Percentiles rank a stretch among this genome's conserved stretches.
These are phyloP conservation scores for Phytophthora macrochlamydospora DNA, from an alignment of 352 stramenopile genomes.

Conservation along the genomic window DNA sequence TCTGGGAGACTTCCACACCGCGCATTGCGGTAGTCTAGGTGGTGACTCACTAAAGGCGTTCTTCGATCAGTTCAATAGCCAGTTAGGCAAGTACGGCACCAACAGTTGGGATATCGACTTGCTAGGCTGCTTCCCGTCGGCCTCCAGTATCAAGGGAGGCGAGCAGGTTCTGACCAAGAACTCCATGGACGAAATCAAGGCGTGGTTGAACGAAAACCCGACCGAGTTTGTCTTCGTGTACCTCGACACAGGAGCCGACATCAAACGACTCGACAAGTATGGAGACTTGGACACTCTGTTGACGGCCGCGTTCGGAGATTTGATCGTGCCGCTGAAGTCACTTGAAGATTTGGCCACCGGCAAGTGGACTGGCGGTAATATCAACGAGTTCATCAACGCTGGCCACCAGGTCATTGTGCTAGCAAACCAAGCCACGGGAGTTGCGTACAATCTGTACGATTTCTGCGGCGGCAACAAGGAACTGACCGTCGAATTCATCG, in stretches of 20 bases:
- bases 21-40: slow-evolving; percentile 55
- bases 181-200: slow-evolving; percentile 52
- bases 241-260: slow-evolving; percentile 54
- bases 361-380: slow-evolving; percentile 43
- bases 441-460: slow-evolving; percentile 40
- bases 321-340: slow-evolving; percentile 40
- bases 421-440: slow-evolving; percentile 44
- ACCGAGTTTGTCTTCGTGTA: slow-evolving; percentile 64
- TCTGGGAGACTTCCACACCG: slow-evolving; percentile 59
- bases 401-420: slow-evolving; percentile 50
- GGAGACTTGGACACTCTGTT: slow-evolving; percentile 46
- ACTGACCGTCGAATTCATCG: slow-evolving; percentile 45
- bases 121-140: slow-evolving; percentile 66
- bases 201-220: slow-evolving; percentile 54
- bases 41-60: slow-evolving; percentile 37
- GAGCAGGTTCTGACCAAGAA: slow-evolving; percentile 47
- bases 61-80: slow-evolving; percentile 38
- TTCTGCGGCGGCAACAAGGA: slow-evolving; percentile 47
- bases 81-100: slow-evolving; percentile 48
- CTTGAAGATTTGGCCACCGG: slow-evolving; percentile 41
- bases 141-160: slow-evolving; percentile 61
- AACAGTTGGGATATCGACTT: slow-evolving; percentile 53
- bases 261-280: slow-evolving; percentile 39
- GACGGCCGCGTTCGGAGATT: slow-evolving; percentile 50
- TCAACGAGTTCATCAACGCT: slow-evolving; percentile 47